Base-by-base conservation (phyloP, 1,139 yeast genomes). In the Blastobotrys proliferans region DNA sequence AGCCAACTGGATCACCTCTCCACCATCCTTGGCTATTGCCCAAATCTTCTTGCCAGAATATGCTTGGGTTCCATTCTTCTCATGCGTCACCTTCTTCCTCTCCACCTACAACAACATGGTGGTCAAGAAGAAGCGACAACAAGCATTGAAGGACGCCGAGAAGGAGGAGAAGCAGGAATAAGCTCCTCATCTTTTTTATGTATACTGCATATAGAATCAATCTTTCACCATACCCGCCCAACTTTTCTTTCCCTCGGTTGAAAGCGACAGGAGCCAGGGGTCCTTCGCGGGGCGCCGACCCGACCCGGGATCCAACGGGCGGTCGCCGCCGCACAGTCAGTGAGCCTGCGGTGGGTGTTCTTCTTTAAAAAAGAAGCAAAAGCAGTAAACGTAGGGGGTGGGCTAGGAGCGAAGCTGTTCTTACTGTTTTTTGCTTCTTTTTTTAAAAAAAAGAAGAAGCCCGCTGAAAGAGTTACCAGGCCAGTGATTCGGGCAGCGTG, bases 21-120 rank as follows among this genome's bases (percentile, higher is more conserved):
- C 84, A 10, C 56, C 78, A 14, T 74, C 83, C 5, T 64, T 84
- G 58, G 67, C 79, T 1, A 53, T 83, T 43, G 94, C 95, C n/a
- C 95, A 87, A 61, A 77, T 72, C 46, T 83, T 74, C 57, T 60
- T 87, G 25, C 74, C 77, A 14, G 87, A 87, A 11, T 80, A 81
- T 51, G 73, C 83, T 38, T 87, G 96, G 96, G 87, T 85, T 6
- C 86, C 86, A 1, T 84, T 84, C 66, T 85, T 85, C 68, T 80
- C 81, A 49, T 58, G 82, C 48, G 80, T 86, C 33, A 84, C 80
- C 55, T 86, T 86, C 57, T 61, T 83, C 30, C 67, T 87, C 51
- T 88, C 92, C 14, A 85, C 95, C 3, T 76, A 77, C 54, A 92
- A 86, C 63, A 87, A 87, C 62, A 76, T 82, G 36, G 68, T 74